Percentiles rank a stretch among this genome's conserved stretches.
These are phyloP conservation scores for Aegilops longissima DNA, from an alignment of 176 grass and related monocot species.

Conservation along the genomic window DNA sequence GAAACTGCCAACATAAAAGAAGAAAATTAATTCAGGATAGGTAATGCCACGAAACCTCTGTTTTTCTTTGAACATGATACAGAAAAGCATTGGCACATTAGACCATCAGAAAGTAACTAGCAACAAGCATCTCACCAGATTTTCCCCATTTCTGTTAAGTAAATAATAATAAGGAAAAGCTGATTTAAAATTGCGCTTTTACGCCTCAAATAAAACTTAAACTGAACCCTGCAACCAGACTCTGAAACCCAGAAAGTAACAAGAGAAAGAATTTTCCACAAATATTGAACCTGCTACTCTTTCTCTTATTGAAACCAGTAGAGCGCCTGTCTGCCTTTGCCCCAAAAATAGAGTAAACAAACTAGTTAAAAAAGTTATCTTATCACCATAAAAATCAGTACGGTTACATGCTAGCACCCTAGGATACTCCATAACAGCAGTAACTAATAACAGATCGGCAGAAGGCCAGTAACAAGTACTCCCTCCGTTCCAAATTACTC, in stretches of 20 bases:
- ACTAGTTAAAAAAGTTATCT: neutral
- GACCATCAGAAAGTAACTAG: neutral
- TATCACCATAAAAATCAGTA: neutral
- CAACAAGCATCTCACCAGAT: neutral
- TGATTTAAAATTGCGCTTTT: neutral
- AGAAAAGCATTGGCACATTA: neutral
- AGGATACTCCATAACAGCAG: neutral
- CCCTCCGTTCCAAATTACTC: no score
- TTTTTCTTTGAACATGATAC: neutral
- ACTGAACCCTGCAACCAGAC: neutral
- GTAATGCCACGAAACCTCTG: neutral
- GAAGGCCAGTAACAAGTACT: neutral
- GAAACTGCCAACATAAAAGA: conserved; percentile 32
- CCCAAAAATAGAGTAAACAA: neutral
- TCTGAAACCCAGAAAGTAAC: neutral
- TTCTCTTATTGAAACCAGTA: neutral
- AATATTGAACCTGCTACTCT: neutral
- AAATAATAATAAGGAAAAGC: neutral
- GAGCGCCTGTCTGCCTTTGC: neutral
- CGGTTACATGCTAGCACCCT: neutral
- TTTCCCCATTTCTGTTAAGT: neutral
- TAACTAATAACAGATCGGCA: neutral
- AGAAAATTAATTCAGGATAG: conserved; percentile 14
- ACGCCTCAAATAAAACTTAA: neutral
- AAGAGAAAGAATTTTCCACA: neutral